Conservation (phyloP, 108 stramenopile species). For the Asterionellopsis glacialis region DNA sequence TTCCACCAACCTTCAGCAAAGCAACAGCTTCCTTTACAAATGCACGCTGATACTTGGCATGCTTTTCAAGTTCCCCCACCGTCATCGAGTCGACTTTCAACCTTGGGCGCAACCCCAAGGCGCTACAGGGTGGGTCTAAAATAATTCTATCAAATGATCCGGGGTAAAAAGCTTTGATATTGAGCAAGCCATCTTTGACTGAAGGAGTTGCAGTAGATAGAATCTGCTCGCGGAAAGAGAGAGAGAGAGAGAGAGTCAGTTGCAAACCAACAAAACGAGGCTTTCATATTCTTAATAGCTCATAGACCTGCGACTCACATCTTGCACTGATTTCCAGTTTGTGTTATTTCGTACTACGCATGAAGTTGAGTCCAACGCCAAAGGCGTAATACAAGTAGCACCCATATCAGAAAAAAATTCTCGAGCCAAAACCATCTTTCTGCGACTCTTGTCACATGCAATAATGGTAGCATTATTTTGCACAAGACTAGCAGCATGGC, state of each 20-base stretch:
- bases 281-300: background rate
- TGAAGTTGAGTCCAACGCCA: constrained; percentile 62
- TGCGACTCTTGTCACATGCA: constrained; percentile 85
- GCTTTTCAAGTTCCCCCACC: constrained; percentile 36
- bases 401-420: constrained; percentile 46
- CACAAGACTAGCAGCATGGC: constrained; percentile 86
- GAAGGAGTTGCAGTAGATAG: constrained; percentile 24
- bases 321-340: constrained; percentile 16
- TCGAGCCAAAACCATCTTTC: constrained; percentile 51
- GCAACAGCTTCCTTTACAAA: constrained; percentile 48
- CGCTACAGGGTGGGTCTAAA: constrained; percentile 76
- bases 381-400: constrained; percentile 59
- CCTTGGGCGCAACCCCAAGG: constrained; percentile 71
- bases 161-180: constrained; percentile 46
- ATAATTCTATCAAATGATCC: constrained; percentile 74
- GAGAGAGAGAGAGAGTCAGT: background rate
- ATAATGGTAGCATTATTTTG: constrained; percentile 74
- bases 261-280: background rate
- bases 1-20: constrained; percentile 56
- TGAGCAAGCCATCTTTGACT: constrained; percentile 32
- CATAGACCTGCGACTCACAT: constrained; percentile 9
- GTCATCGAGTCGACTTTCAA: constrained; percentile 35
- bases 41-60: constrained; percentile 49
- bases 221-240: constrained; percentile 19
- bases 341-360: constrained; percentile 20